phyloP scores from a whole-genome alignment of 2,329 filamentous ascomycete genomes.

The Dichotomopilus funicola region DNA sequence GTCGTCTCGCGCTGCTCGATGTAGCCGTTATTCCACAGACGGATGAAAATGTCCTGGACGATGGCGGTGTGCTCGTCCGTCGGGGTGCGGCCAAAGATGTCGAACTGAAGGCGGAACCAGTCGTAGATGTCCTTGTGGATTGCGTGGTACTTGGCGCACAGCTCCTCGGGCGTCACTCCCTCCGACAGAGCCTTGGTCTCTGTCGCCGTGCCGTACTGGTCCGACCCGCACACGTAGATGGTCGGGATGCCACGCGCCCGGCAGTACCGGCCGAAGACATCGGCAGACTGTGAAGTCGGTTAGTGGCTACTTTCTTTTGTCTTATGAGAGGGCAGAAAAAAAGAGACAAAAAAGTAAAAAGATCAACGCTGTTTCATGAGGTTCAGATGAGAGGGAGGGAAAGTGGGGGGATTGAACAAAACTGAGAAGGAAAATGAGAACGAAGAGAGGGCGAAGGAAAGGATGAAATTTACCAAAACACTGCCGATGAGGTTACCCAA shows the following conservation, averaged over 20 bases:
- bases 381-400: neutral
- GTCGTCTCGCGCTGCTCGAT: conserved; percentile 80
- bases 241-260: conserved; percentile 74
- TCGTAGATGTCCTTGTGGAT: conserved; percentile 88
- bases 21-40: conserved; percentile 82
- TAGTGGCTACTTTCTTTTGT: neutral
- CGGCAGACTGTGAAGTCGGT: conserved; percentile 52
- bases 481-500: conserved; percentile 84
- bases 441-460: neutral
- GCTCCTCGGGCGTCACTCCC: conserved; percentile 69
- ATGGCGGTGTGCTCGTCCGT: conserved; percentile 87
- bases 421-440: neutral
- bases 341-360: neutral
- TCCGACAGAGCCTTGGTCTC: conserved; percentile 94
- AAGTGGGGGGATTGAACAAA: too few relatives aligned
- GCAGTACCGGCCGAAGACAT: conserved; percentile 78
- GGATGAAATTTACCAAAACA: conserved; percentile 47
- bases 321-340: neutral
- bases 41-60: conserved; percentile 81
- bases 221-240: conserved; percentile 77
- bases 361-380: conserved; percentile 3
- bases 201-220: conserved; percentile 93
- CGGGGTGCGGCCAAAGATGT: conserved; percentile 89
- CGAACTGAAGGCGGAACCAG: conserved; percentile 93
- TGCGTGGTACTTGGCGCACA: conserved; percentile 89